These are phyloP conservation scores for Hymenochaete sp. DNA, from an alignment of 1,284 basidiomycete genomes.

Conservation along the genomic window DNA sequence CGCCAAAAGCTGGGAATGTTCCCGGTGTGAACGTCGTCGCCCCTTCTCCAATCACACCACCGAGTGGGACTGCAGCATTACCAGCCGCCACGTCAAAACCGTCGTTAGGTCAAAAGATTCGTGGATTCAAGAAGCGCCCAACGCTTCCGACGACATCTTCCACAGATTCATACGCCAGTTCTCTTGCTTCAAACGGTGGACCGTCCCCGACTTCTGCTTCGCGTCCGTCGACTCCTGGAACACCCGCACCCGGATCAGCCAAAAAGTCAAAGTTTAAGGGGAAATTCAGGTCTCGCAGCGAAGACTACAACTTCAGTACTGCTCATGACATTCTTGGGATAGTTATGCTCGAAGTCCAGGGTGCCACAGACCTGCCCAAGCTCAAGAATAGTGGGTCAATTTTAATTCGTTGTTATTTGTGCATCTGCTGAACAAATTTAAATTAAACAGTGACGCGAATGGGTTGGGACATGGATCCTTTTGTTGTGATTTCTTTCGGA, in stretches of 20 bases:
- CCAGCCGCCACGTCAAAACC: slow-evolving; percentile 7
- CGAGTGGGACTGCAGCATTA: not conserved
- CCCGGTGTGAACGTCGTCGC: slow-evolving; percentile 10
- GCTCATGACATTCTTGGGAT: slow-evolving; percentile 83
- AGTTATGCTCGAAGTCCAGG: slow-evolving; percentile 68
- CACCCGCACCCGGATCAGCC: slow-evolving; percentile 12
- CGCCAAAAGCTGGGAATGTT: not conserved
- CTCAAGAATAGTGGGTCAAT: slow-evolving; percentile 72
- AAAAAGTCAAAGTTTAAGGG: slow-evolving; percentile 13
- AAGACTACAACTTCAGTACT: slow-evolving; percentile 59
- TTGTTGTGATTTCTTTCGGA: slow-evolving; percentile 91
- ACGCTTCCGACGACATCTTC: slow-evolving; percentile 4
- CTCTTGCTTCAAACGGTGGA: not conserved
- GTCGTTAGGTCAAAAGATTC: slow-evolving; percentile 8
- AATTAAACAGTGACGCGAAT: slow-evolving; percentile 59
- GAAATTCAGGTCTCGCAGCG: slow-evolving; percentile 30
- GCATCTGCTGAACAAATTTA: no score
- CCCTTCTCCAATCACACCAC: slow-evolving; percentile 7
- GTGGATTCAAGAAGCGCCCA: slow-evolving; percentile 11
- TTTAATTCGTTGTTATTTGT: no score
- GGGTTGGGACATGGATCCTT: slow-evolving; percentile 96
- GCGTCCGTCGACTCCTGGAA: slow-evolving; percentile 16
- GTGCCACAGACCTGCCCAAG: slow-evolving; percentile 77
- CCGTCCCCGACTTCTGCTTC: slow-evolving; percentile 6
- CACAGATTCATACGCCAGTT: slow-evolving; percentile 8